phyloP scores from a whole-genome alignment of 768 basidiomycete species.

The Lactarius trivialis region DNA sequence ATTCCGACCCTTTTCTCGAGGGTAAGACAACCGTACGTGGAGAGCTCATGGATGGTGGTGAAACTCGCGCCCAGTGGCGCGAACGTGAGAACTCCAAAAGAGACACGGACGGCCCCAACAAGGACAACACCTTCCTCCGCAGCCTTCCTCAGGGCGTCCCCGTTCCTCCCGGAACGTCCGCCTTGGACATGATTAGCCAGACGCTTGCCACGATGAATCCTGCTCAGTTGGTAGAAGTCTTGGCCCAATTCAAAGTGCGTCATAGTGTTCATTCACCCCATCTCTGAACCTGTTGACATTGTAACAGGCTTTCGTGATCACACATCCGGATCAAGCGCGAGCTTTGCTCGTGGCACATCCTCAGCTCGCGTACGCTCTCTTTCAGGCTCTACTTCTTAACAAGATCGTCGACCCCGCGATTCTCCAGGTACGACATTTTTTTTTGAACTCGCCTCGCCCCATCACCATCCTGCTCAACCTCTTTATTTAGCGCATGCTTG shows the following conservation, averaged over 20 bases:
- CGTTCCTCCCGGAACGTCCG: constrained; percentile 59
- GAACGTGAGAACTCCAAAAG: constrained; percentile 34
- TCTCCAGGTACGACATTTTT: constrained; percentile 50
- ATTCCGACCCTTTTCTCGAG: constrained; percentile 88
- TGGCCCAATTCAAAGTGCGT: constrained; percentile 96
- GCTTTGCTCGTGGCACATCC: constrained; percentile 75
- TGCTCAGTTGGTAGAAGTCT: constrained; percentile 80
- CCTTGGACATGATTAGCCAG: constrained; percentile 79
- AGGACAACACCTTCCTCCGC: constrained; percentile 44
- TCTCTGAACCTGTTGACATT: background rate
- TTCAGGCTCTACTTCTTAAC: constrained; percentile 89
- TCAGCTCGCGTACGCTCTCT: constrained; percentile 91
- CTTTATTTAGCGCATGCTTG: constrained; percentile 41
- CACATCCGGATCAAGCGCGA: constrained; percentile 85
- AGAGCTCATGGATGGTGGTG: constrained; percentile 68
- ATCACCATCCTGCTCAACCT: background rate
- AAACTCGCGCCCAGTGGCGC: constrained; percentile 49
- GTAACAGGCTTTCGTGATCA: constrained; percentile 80
- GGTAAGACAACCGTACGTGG: constrained; percentile 85
- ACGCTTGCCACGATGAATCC: constrained; percentile 81
- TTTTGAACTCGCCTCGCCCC: background rate
- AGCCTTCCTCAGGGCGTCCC: constrained; percentile 71
- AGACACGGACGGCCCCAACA: constrained; percentile 33
- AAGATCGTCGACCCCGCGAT: constrained; percentile 88
- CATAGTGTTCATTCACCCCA: background rate